Evolutionary conservation across 2,329 filamentous ascomycete species (phyloP).

Genomic region (Neurospora crassa): DNA sequence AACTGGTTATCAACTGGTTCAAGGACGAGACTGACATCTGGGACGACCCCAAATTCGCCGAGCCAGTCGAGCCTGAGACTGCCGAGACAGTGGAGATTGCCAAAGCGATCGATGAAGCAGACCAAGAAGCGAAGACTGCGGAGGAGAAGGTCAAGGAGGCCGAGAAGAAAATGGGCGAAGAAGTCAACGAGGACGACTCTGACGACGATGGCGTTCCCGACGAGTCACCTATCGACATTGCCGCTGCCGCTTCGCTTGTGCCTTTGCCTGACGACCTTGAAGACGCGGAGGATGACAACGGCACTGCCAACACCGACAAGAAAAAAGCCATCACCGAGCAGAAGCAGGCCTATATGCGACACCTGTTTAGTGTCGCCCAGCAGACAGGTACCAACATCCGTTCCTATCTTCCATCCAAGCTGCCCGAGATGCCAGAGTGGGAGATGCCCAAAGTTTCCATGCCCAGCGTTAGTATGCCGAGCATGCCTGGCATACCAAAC

Average conservation of each 20-base stretch:
- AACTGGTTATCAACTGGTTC: slow-evolving; percentile 49
- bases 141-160: slow-evolving; percentile 7
- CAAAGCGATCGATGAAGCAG: slow-evolving; percentile 16
- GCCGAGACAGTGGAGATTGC: slow-evolving; percentile 18
- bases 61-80: slow-evolving; percentile 14
- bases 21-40: slow-evolving; percentile 32
- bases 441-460: slow-evolving; percentile 15
- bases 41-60: slow-evolving; percentile 29
- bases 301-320: slow-evolving; percentile 6
- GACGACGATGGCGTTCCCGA: slow-evolving; percentile 27
- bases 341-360: slow-evolving; percentile 34
- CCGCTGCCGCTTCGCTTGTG: slow-evolving; percentile 40
- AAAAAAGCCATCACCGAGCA: slow-evolving; percentile 17
- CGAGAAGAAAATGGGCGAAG: slow-evolving; percentile 7
- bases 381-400: slow-evolving; percentile 36
- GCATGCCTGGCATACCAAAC: slow-evolving; percentile 12
- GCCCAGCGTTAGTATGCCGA: slow-evolving; percentile 17
- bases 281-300: slow-evolving; percentile 21
- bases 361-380: slow-evolving; percentile 40
- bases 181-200: slow-evolving; percentile 18
- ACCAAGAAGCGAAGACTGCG: slow-evolving; percentile 7
- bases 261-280: slow-evolving; percentile 34
- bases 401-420: slow-evolving; percentile 35
- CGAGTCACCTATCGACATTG: slow-evolving; percentile 43
- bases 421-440: slow-evolving; percentile 23